Evolutionary conservation across 257 asterid species (phyloP).

Genomic region (Penstemon davidsonii): DNA sequence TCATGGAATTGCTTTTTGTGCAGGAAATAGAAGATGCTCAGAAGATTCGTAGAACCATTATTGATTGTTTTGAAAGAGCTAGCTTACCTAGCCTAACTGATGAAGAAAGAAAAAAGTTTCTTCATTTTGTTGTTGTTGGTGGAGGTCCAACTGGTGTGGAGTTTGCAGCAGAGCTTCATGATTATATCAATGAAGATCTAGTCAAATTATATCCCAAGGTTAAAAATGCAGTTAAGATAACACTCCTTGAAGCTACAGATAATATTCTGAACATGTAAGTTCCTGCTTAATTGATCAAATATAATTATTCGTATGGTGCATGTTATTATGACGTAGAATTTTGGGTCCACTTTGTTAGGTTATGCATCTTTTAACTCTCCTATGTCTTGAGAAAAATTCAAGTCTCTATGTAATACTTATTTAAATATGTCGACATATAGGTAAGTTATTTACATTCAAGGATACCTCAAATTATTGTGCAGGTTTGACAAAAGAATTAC

Average conservation of each 20-base stretch:
- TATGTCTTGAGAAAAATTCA: not conserved
- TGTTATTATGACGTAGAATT: not conserved
- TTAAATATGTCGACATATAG: not conserved
- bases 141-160: slow-evolving; percentile 97
- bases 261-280: slow-evolving; percentile 87
- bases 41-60: slow-evolving; percentile 77
- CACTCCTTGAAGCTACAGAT: slow-evolving; percentile 94
- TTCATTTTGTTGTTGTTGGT: slow-evolving; percentile 95
- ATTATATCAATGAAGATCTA: slow-evolving; percentile 78
- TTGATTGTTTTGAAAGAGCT: slow-evolving; percentile 92
- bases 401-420: not conserved
- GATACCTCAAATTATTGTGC: slow-evolving; percentile 27
- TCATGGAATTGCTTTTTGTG: slow-evolving; percentile 28
- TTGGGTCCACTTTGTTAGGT: too few species aligned
- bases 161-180: slow-evolving; percentile 91
- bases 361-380: not conserved
- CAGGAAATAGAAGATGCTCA: slow-evolving; percentile 98
- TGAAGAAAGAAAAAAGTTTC: slow-evolving; percentile 79
- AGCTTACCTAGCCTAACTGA: slow-evolving; percentile 74
- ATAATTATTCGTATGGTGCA: not conserved
- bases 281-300: slow-evolving; percentile 15
- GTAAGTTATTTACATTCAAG: slow-evolving; percentile 4
- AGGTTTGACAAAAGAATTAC: slow-evolving; percentile 99
- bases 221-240: slow-evolving; percentile 71
- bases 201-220: slow-evolving; percentile 71